Evolutionary conservation across 2,329 filamentous ascomycete species (phyloP), one percentile per base, ranked within the genome.

Genomic region (Colletotrichum orchidophilum): DNA sequence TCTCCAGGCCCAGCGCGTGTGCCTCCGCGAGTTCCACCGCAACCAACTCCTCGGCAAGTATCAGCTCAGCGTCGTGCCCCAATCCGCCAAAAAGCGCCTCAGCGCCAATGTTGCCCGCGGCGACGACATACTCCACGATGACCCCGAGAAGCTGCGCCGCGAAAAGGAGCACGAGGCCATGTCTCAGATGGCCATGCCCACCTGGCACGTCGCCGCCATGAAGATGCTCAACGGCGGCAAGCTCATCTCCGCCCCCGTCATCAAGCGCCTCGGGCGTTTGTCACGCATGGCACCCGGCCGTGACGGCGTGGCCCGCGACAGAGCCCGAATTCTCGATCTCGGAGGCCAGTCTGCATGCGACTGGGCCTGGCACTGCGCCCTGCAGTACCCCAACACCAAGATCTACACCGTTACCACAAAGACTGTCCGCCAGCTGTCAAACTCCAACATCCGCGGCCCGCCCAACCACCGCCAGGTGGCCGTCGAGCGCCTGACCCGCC

Each of bases 351-450:
- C 92, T 0, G 90, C 93, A 15, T 96, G 94, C 78, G 95, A 97
- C 81, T 99, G 96, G 96, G 96, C 94, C 26, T 99, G 96, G 96
- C 92, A 96, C 78, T 93, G 94, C 69, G 95, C 96, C 1, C 87
- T 93, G 59, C 92, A 96, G 79, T 96, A 95, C 81, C 94, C 94
- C 21, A 92, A 94, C 79, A 89, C 93, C 67, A 95, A 94, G 79
- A 90, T 98, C 64, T 97, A 95, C 83, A 98, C 96, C 0, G 94
- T 96, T 65, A 93, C 93, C 46, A 94, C 92, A 74, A 93, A 93
- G 81, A 83, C 90, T 9, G 87, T 92, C 74, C 88, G 90, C 46
- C 92, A 94, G 78, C 83, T 91, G 33, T 91, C 91, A 76, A 93
- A 93, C 80, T 90, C 88, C 71, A 93, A 93, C 76, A 90, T 96